phyloP scores from a whole-genome alignment of 202 grass and related monocot genomes.

The Digitaria exilis region DNA sequence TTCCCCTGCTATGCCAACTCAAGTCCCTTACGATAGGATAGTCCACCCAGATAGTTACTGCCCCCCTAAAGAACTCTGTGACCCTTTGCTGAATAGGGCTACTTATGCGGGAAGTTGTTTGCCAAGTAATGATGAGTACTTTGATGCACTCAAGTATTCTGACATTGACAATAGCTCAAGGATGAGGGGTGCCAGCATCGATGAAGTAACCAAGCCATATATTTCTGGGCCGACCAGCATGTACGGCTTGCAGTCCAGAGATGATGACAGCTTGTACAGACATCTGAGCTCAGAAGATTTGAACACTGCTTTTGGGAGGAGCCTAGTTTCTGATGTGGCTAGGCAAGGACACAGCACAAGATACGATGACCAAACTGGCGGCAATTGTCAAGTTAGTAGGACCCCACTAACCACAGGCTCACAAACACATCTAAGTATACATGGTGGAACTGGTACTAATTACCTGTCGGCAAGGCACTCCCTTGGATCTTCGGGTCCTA shows the following conservation, averaged over 20 bases:
- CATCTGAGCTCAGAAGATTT: constrained; percentile 6
- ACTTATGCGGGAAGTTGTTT: constrained; percentile 33
- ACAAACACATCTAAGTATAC: constrained; percentile 11
- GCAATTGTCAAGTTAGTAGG: constrained; percentile 8
- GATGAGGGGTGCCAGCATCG: constrained; percentile 21
- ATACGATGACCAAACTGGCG: constrained; percentile 1
- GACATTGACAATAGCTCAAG: constrained; percentile 35
- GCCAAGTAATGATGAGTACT: not conserved
- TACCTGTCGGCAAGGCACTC: constrained; percentile 15
- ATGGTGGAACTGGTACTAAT: constrained; percentile 10
- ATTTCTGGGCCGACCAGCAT: not conserved
- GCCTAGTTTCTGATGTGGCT: not conserved
- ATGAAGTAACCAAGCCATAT: constrained; percentile 8
- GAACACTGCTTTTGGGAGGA: not conserved
- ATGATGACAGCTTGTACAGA: constrained; percentile 14
- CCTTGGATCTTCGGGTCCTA: constrained; percentile 39
- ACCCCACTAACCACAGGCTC: not conserved
- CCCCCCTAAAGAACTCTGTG: constrained; percentile 2
- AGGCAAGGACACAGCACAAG: not conserved
- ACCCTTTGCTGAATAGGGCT: not conserved
- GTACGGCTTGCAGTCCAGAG: constrained; percentile 22
- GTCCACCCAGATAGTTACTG: constrained; percentile 8
- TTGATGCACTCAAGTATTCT: not conserved
- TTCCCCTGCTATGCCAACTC: constrained; percentile 4
- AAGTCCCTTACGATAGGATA: constrained; percentile 10